Base-by-base conservation (phyloP, 257 asterid species). In the Solanum virginianum region DNA sequence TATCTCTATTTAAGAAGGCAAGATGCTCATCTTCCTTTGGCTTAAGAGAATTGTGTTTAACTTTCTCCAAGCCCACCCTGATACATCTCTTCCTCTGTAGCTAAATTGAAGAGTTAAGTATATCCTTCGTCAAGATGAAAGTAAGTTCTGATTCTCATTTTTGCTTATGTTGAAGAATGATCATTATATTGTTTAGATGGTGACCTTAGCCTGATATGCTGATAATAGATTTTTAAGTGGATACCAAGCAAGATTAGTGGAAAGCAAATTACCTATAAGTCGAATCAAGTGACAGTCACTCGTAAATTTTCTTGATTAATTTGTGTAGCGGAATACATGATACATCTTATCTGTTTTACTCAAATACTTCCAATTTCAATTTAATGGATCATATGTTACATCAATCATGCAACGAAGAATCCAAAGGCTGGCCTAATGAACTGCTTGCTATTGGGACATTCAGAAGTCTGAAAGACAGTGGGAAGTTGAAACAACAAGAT, bases 361-460 rank as follows among this genome's bases (percentile, higher is more conserved):
- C 17, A 11, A 55, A 59, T 26, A 39, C 1, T 63, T 12, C 53
- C 59, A 55, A 10, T 6, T 47, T 17, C 4, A 65, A 29, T 14
- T 60, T 26, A 11, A 29, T 85, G 89, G 94, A 83, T 70, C 77
- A 59, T 70, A 69, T 41, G 71, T 59, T 80, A 83, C 87, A 81
- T 24, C 85, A 88, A 81, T 53, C 89, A 47, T 74, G 90, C 88
- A 91, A 91, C 74, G 94, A 94, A 88, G 99, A 93, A 72, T 90
- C 90, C 92, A 89, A 88, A 32, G 96, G 91, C 80, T 95, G 98
- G 98, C 97, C 97, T 65, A 87, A 84, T 74, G 92, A 90, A 39
- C 84, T 95, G 14, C 94, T 95, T 6, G 88, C 99, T 4, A 94
- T 95, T 79, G 99, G 99, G 47, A 95, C 99, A 80, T 93, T 95